Evolutionary conservation across 1,284 basidiomycete genomes (phyloP), one percentile per base, ranked within the genome.

Genomic region (Cystobasidiaceae sp.): DNA sequence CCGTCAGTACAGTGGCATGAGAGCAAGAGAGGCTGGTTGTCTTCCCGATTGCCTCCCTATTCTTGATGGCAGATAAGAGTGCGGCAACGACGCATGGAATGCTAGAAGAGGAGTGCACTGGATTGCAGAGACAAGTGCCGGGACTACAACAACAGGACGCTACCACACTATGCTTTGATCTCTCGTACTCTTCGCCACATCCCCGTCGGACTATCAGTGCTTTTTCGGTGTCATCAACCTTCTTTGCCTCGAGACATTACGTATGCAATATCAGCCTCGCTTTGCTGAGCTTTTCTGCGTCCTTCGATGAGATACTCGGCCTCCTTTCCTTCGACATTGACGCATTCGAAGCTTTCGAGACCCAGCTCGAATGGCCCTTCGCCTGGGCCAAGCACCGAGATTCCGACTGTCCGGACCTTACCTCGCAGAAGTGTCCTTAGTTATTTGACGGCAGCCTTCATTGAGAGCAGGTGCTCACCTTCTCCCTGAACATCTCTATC

Each of bases 401-500:
- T 86, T 2, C 92, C 92, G 15, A 94, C 80, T 15, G 87, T 89
- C 57, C 87, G 82, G 13, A 94, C 60, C 60, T 62, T 8, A 41
- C 15, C 37, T 19, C 21, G 41, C 7, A 4, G 19, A 23, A 39
- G 6, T 41, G 33, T 43, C 37, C 25, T 17, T 30, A 13, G 7
- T n/a, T n/a, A n/a, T 41, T 21, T 23, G 23, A n/a, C n/a, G n/a
- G n/a, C n/a, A n/a, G 33, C 21, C 37, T 17, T n/a, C 1, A 33
- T 61, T 13, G 7, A 13, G 17, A 33, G 21, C 2, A 45, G 6
- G 3, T 41, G 2, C 34, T n/a, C 23, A 64, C 79, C 61, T 83
- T 84, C 68, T 90, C 85, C 17, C 83, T 81, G 73, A 84, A 82
- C 86, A 94, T 91, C 55, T 77, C 77, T 37, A 92, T 82, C 70